Percentiles rank a stretch among this genome's conserved stretches.
phyloP scores from a whole-genome alignment of 768 basidiomycete species.

The Goffeauzyma gilvescens region DNA sequence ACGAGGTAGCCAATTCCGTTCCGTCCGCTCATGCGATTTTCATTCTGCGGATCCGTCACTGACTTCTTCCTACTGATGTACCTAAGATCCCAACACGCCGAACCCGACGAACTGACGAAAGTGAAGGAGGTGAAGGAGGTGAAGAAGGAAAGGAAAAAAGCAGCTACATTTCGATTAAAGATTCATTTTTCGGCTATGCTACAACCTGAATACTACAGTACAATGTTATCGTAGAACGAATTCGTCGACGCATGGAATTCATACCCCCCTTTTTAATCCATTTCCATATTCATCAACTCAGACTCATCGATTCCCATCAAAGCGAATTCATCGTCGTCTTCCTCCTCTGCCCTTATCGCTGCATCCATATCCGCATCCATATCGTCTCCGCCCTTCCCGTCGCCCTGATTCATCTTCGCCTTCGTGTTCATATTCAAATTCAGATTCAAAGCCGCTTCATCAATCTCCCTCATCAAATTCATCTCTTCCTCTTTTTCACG shows the following conservation, averaged over 20 bases:
- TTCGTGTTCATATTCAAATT: not conserved
- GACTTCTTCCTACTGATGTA: no score
- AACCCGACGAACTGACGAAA: not conserved
- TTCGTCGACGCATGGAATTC: not conserved
- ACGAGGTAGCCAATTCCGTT: no score
- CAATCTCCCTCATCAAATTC: slow-evolving; percentile 35
- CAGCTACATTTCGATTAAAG: no score
- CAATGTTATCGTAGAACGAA: no score
- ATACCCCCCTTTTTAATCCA: slow-evolving; percentile 1
- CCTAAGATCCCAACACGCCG: not conserved
- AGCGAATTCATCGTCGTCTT: slow-evolving; percentile 12
- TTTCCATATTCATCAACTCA: slow-evolving; percentile 12
- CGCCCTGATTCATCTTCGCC: slow-evolving; percentile 3
- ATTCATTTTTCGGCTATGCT: no score
- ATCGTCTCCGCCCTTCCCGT: slow-evolving; percentile 1
- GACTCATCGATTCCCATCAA: slow-evolving; percentile 14
- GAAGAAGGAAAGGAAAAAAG: no score
- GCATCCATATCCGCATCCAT: slow-evolving; percentile 13
- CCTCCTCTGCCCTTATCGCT: no score
- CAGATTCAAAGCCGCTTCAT: slow-evolving; percentile 11
- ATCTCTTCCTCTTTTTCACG: slow-evolving; percentile 51
- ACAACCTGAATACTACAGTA: no score
- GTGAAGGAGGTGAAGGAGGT: not conserved
- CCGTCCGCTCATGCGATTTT: not conserved
- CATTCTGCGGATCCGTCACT: not conserved